Conservation (phyloP, 768 basidiomycete genomes). For the Melanogaster broomeanus region DNA sequence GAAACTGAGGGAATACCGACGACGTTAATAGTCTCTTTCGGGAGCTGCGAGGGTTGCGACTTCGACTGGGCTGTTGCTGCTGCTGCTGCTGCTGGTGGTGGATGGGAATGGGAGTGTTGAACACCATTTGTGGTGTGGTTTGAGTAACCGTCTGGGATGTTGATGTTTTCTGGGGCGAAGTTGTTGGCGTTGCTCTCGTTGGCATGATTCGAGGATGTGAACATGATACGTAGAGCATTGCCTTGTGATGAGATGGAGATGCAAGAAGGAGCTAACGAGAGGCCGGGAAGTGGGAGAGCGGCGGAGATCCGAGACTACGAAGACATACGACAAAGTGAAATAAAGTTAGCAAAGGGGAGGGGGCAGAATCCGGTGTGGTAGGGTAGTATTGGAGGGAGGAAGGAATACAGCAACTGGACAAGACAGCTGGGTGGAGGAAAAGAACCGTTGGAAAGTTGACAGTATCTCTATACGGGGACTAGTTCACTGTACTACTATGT, state of each 20-base stretch:
- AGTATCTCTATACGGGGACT: not conserved
- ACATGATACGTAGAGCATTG: slow-evolving; percentile 38
- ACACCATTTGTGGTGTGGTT: slow-evolving; percentile 12
- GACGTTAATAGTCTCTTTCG: slow-evolving; percentile 66
- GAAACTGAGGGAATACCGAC: slow-evolving; percentile 77
- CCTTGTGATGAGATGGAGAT: slow-evolving; percentile 18
- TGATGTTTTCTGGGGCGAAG: slow-evolving; percentile 24
- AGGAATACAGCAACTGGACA: not conserved
- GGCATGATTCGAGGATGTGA: slow-evolving; percentile 33
- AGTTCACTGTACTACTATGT: too few relatives aligned
- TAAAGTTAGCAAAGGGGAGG: not conserved
- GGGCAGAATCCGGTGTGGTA: not conserved
- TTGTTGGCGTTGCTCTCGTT: slow-evolving; percentile 18
- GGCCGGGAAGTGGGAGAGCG: slow-evolving; percentile 10
- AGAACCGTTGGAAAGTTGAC: not conserved
- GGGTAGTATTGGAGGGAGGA: not conserved
- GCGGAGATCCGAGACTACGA: slow-evolving; percentile 12
- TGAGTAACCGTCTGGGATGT: slow-evolving; percentile 30
- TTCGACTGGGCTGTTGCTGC: slow-evolving; percentile 17
- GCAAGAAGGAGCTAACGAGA: slow-evolving; percentile 16
- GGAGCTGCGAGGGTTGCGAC: slow-evolving; percentile 18
- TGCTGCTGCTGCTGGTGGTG: slow-evolving; percentile 22
- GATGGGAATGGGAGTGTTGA: slow-evolving; percentile 17
- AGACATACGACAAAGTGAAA: slow-evolving; percentile 24
- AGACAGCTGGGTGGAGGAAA: too few relatives aligned